These are phyloP conservation scores for Colletotrichum tropicicola DNA, from an alignment of 2,329 filamentous ascomycete species.

Conservation along the genomic window DNA sequence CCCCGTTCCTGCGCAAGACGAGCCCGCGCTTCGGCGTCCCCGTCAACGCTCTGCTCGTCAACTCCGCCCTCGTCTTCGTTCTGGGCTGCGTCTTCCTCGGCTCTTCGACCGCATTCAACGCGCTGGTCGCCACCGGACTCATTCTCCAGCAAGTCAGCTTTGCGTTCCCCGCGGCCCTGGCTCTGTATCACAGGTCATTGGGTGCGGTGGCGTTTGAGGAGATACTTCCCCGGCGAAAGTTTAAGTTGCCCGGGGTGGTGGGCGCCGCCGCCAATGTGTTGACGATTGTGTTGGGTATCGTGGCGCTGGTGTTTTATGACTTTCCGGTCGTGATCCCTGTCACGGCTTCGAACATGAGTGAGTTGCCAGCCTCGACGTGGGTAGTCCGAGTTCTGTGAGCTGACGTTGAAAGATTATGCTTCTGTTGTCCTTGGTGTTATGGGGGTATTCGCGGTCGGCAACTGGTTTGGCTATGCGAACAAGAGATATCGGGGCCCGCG, in stretches of 20 bases:
- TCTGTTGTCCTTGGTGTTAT: neutral
- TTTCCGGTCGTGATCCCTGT: constrained; percentile 18
- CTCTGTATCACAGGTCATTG: neutral
- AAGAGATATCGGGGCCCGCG: neutral
- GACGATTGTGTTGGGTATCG: neutral
- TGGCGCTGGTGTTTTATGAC: constrained; percentile 11
- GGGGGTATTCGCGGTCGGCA: neutral
- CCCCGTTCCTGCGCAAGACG: neutral
- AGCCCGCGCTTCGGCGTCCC: constrained; percentile 1
- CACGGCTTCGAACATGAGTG: constrained; percentile 17
- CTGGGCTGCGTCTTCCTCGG: constrained; percentile 21
- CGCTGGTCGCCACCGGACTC: constrained; percentile 12
- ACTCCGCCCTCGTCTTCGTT: neutral
- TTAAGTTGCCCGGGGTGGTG: neutral
- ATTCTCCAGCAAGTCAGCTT: constrained; percentile 28
- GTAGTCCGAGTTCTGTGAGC: neutral
- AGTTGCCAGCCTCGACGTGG: neutral
- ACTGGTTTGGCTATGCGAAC: constrained; percentile 7
- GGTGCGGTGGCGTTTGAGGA: neutral
- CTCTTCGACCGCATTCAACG: constrained; percentile 21
- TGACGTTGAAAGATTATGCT: neutral
- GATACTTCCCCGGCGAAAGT: neutral
- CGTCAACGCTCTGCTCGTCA: constrained; percentile 14
- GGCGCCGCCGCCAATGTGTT: neutral
- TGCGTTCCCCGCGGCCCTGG: constrained; percentile 7